These are phyloP conservation scores for Peribolospora baueri DNA, from an alignment of 768 basidiomycete species.

Conservation along the genomic window DNA sequence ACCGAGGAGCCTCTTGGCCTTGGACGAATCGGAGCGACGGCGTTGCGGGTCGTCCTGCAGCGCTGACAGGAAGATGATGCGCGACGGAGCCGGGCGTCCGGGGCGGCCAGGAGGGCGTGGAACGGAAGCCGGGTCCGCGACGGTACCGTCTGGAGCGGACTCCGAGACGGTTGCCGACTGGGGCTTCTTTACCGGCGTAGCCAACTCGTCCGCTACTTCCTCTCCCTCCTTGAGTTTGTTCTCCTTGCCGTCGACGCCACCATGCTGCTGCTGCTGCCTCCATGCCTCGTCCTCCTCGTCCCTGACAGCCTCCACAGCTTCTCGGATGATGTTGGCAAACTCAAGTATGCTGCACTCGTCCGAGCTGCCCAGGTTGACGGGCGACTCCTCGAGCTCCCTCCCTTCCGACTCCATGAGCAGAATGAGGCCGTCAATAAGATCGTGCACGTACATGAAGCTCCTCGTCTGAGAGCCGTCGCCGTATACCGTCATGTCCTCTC, in stretches of 20 bases:
- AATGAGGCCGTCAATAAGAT: conserved; percentile 80
- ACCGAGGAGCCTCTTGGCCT: conserved; percentile 54
- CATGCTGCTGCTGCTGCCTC: not conserved
- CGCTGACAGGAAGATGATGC: conserved; percentile 54
- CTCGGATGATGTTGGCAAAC: conserved; percentile 75
- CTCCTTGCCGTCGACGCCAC: not conserved
- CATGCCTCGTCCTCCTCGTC: conserved; percentile 34
- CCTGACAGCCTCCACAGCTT: conserved; percentile 81
- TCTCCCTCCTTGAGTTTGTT: not conserved
- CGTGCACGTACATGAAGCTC: conserved; percentile 51
- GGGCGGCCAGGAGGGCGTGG: not conserved
- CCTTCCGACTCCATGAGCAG: conserved; percentile 71
- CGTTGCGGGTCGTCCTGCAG: conserved; percentile 87
- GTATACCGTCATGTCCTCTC: conserved; percentile 78
- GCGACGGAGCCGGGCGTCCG: not conserved
- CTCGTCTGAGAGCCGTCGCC: conserved; percentile 14
- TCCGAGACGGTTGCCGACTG: no score
- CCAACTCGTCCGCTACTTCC: not conserved
- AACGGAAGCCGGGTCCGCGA: not conserved
- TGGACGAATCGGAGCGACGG: conserved; percentile 71
- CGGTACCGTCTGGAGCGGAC: no score
- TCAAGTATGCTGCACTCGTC: conserved; percentile 91
- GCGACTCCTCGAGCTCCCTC: conserved; percentile 38
- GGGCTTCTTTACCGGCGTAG: not conserved
- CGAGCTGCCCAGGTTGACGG: conserved; percentile 85